Base-by-base conservation (phyloP, 495 filamentous ascomycete species). In the Penicillium coffeae region DNA sequence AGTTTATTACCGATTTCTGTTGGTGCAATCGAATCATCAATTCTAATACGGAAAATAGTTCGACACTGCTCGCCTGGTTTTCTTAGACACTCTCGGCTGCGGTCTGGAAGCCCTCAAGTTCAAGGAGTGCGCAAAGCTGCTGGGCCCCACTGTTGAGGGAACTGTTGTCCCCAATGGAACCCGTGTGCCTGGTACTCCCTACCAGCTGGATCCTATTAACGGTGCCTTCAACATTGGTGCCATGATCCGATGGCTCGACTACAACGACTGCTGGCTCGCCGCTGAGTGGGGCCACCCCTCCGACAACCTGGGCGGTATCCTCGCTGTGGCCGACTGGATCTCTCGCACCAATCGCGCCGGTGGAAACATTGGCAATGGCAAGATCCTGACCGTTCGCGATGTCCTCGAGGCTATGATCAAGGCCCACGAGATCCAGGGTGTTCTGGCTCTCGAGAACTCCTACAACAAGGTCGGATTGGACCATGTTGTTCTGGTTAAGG, bases 231-330 rank as follows among this genome's bases (percentile, higher is more conserved):
- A 98, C 79, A 97, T 98, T 50, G 93, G 93, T 49, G 84, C 94
- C 53, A 94, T 93, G 84, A 96, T 98, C 71, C 80, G 93, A 56
- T 98, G 93, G 93, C 82, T 98, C 45, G 93, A 98, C 70, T 98
- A 96, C 82, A 98, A 98, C 66, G 93, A 98, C 79, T 97, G 93
- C 80, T 98, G 93, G 94, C 76, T 98, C 47, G 93, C 93, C 13
- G 93, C 93, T 46, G 93, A 98, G 74, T 98, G 93, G 93, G 93
- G 93, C 38, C 93, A 98, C 63, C 93, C 92, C 38, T 95, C 89
- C 2, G 92, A 97, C 75, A 97, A 97, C 76, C 72, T 97, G 46
- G 92, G 92, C 45, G 92, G 89, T 65, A 97, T 97, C 58, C 78
- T 98, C 27, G 89, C 93, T 32, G 90, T 96, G 33, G 90, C 93